A percentile compares a stretch with the other conserved stretches of the same genome.
Conservation (phyloP, 306 rosid genomes). For the Malus fusca region DNA sequence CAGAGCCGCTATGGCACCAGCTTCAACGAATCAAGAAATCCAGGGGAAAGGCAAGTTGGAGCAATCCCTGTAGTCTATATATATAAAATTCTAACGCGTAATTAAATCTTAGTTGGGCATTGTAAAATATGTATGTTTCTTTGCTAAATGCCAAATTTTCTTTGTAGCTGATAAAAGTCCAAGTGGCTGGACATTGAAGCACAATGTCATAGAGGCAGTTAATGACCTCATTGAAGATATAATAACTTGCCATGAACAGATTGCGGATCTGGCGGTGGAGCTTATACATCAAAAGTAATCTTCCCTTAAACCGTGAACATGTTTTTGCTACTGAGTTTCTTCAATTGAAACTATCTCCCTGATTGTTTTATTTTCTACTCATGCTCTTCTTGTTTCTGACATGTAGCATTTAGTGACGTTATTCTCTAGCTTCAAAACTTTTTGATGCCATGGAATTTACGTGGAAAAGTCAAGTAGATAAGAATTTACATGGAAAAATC, state of each 20-base stretch:
- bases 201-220: not conserved
- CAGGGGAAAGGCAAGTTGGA: too few species aligned
- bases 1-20: too few species aligned
- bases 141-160: not conserved
- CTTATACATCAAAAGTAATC: constrained; percentile 13
- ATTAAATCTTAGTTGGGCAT: not conserved
- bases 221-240: constrained; percentile 16
- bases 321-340: not conserved
- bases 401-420: not conserved
- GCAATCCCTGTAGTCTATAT: too few species aligned
- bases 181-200: not conserved
- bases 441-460: not conserved
- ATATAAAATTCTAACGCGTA: not conserved
- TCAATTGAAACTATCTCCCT: not conserved
- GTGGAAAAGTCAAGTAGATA: not conserved
- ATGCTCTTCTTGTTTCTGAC: not conserved
- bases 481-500: not conserved
- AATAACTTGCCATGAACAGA: constrained; percentile 8
- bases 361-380: not conserved
- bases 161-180: not conserved
- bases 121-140: not conserved
- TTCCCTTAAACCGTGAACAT: not conserved
- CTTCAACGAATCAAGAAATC: too few species aligned
- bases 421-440: not conserved
- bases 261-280: constrained; percentile 11